phyloP scores from a whole-genome alignment of 805 yeast species.

The Candida ipomoeae region DNA sequence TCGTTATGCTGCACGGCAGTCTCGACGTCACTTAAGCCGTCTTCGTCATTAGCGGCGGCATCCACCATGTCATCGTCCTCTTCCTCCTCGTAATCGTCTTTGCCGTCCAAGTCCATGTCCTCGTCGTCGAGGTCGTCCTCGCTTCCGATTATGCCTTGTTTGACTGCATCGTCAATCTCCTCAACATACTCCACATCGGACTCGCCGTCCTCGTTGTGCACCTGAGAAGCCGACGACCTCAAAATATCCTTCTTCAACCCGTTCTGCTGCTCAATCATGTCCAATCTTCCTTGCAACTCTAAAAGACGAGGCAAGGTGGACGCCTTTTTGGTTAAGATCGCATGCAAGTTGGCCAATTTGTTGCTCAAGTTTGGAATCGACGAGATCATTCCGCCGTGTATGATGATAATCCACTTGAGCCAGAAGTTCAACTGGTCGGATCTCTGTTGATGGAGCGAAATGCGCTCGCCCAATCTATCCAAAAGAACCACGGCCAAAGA shows the following conservation, averaged over 20 bases:
- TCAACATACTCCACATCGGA: conserved; percentile 68
- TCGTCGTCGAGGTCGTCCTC: conserved; percentile 15
- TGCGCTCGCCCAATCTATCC: conserved; percentile 49
- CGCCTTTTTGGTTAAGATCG: conserved; percentile 46
- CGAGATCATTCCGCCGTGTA: conserved; percentile 50
- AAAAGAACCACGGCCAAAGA: conserved; percentile 46
- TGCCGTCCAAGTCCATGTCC: conserved; percentile 9
- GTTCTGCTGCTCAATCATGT: conserved; percentile 43
- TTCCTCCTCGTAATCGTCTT: conserved; percentile 8
- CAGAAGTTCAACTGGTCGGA: conserved; percentile 49
- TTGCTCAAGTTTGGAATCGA: conserved; percentile 42
- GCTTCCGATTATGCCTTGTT: conserved; percentile 16
- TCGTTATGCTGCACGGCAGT: conserved; percentile 16
- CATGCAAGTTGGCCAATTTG: conserved; percentile 43
- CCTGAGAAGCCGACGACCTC: conserved; percentile 19
- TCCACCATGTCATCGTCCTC: conserved; percentile 4
- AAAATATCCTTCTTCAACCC: conserved; percentile 40
- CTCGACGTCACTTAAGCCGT: conserved; percentile 19
- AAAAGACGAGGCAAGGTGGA: conserved; percentile 46
- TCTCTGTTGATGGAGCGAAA: conserved; percentile 47
- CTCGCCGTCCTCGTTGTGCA: conserved; percentile 32
- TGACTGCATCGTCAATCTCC: conserved; percentile 54
- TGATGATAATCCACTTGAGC: conserved; percentile 54
- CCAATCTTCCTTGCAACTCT: conserved; percentile 48
- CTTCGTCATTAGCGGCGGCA: conserved; percentile 13